These are phyloP conservation scores for Jaapia argillacea DNA, from an alignment of 768 basidiomycete genomes.

Conservation along the genomic window DNA sequence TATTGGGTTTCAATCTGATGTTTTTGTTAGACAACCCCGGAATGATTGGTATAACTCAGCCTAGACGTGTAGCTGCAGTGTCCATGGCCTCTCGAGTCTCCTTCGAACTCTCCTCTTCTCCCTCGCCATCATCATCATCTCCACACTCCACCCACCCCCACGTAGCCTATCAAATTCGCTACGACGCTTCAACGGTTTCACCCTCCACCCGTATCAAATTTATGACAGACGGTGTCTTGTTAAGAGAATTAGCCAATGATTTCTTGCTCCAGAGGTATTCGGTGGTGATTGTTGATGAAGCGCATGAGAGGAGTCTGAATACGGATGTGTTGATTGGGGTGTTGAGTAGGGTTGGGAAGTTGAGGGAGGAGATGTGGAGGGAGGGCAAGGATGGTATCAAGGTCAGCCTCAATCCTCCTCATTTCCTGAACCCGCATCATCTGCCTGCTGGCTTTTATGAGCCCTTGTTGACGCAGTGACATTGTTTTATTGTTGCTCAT, in stretches of 20 bases:
- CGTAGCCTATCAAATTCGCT: slow-evolving; percentile 96
- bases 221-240: slow-evolving; percentile 97
- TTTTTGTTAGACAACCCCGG: slow-evolving; percentile 75
- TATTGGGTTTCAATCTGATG: slow-evolving; percentile 4
- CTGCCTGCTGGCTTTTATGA: background rate
- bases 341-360: slow-evolving; percentile 83
- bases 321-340: slow-evolving; percentile 97
- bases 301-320: slow-evolving; percentile 96
- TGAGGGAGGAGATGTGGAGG: slow-evolving; percentile 87
- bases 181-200: slow-evolving; percentile 81
- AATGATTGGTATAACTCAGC: slow-evolving; percentile 97
- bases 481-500: slow-evolving; percentile 7
- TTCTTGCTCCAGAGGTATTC: slow-evolving; percentile 93
- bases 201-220: slow-evolving; percentile 92
- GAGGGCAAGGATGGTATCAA: slow-evolving; percentile 63
- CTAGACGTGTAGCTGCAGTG: slow-evolving; percentile 93
- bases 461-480: background rate
- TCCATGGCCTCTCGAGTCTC: slow-evolving; percentile 92
- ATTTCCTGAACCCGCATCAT: background rate
- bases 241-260: slow-evolving; percentile 87
- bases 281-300: slow-evolving; percentile 94
- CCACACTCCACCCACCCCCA: no score
- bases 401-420: slow-evolving; percentile 28
- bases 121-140: slow-evolving; percentile 63
- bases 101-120: slow-evolving; percentile 80